A percentile compares a stretch with the other conserved stretches of the same genome.
These are phyloP conservation scores for Suillus fuscotomentosus DNA, from an alignment of 768 basidiomycete species.

Conservation along the genomic window DNA sequence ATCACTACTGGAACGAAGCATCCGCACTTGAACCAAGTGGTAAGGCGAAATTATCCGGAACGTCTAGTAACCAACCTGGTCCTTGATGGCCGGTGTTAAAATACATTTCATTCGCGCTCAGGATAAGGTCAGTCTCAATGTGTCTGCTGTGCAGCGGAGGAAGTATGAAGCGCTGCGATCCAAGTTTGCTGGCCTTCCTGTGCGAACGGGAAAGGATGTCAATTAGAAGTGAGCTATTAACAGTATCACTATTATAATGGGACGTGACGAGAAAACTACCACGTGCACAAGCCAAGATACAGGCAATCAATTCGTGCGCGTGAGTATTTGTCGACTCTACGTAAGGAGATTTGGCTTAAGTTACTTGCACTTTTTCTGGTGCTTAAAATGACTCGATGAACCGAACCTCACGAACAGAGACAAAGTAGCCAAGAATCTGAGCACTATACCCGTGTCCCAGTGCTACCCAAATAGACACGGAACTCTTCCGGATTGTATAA, in stretches of 20 bases:
- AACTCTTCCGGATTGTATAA: not conserved
- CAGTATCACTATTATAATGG: not conserved
- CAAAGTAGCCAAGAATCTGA: not conserved
- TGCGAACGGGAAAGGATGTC: constrained; percentile 41
- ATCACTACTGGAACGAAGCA: no score
- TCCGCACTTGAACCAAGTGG: no score
- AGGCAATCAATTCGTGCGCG: no score
- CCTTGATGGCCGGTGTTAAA: no score
- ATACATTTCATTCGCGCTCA: constrained; percentile 52
- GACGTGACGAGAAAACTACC: no score
- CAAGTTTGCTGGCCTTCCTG: constrained; percentile 81
- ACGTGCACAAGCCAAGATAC: no score
- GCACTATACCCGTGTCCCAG: not conserved
- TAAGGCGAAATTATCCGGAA: no score
- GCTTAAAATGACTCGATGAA: not conserved
- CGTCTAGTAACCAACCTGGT: no score
- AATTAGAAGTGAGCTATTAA: not conserved
- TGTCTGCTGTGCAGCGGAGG: constrained; percentile 72
- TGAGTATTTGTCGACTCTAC: no score
- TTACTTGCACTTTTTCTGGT: not conserved
- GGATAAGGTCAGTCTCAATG: constrained; percentile 85
- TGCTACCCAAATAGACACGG: not conserved
- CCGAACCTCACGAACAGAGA: not conserved
- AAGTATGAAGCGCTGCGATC: constrained; percentile 79
- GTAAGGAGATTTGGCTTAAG: no score